phyloP scores from a whole-genome alignment of 352 stramenopile genomes.

The Pythium periplocum region DNA sequence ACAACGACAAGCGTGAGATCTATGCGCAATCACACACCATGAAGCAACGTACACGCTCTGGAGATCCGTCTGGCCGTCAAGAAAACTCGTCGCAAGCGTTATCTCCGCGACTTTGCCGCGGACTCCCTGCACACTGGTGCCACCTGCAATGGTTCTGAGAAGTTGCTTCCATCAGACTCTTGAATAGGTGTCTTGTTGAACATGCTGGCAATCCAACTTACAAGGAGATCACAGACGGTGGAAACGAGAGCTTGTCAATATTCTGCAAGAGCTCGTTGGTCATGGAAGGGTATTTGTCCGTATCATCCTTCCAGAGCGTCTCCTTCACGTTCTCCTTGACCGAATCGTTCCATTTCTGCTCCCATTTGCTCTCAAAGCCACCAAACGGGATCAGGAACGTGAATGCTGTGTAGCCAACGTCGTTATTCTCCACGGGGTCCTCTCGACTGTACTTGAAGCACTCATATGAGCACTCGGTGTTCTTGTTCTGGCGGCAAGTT shows the following conservation, averaged over 20 bases:
- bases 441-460: constrained; percentile 37
- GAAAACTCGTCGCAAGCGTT: constrained; percentile 23
- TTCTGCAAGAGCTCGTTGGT: constrained; percentile 6
- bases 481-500: constrained; percentile 6
- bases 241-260: constrained; percentile 19
- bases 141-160: constrained; percentile 40
- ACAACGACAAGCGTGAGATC: not conserved
- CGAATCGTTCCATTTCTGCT: constrained; percentile 31
- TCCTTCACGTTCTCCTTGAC: constrained; percentile 10
- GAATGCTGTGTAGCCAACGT: constrained; percentile 44
- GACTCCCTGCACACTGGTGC: constrained; percentile 33
- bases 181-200: too few species aligned
- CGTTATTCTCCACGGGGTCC: constrained; percentile 38
- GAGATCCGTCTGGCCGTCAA: constrained; percentile 30
- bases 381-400: constrained; percentile 62
- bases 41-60: constrained; percentile 31
- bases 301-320: constrained; percentile 10
- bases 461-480: constrained; percentile 33
- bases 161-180: too few species aligned
- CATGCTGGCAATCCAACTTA: constrained; percentile 2
- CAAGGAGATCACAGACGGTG: constrained; percentile 15
- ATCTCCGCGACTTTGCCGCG: constrained; percentile 40
- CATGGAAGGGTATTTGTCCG: constrained; percentile 10
- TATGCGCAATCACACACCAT: constrained; percentile 1
- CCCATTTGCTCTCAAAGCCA: constrained; percentile 32